These are phyloP conservation scores for Butyriboletus loyo DNA, from an alignment of 768 basidiomycete genomes.

Conservation along the genomic window DNA sequence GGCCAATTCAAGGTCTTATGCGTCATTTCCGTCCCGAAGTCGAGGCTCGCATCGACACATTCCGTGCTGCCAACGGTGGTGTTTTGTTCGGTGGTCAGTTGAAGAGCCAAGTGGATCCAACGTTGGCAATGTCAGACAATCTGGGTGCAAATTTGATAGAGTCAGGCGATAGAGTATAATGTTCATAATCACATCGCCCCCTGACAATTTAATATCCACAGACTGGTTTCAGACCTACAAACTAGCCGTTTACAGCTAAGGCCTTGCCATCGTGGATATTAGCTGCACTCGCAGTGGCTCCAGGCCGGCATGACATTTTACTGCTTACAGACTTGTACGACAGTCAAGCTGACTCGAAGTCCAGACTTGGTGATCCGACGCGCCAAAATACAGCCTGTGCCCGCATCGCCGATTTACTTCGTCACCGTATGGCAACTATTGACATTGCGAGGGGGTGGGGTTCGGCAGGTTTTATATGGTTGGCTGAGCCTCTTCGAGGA, in stretches of 20 bases:
- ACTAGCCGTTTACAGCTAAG: background rate
- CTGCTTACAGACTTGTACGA: background rate
- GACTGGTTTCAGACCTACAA: background rate
- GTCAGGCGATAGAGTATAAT: conserved; percentile 33
- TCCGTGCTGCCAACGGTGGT: conserved; percentile 69
- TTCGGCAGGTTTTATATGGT: background rate
- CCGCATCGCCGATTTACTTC: background rate
- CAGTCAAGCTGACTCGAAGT: background rate
- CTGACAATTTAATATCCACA: conserved; percentile 4
- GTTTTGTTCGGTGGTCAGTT: conserved; percentile 88
- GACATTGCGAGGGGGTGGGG: background rate
- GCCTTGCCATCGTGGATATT: background rate
- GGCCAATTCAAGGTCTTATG: conserved; percentile 98
- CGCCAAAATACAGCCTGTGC: too few species aligned
- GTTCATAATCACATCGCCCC: background rate
- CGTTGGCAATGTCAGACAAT: conserved; percentile 71
- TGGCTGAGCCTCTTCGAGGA: background rate
- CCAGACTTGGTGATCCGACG: background rate
- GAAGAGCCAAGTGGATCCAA: conserved; percentile 63
- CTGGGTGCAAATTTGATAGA: conserved; percentile 53
- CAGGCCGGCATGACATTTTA: background rate
- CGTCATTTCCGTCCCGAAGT: conserved; percentile 96
- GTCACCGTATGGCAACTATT: background rate
- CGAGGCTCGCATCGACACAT: conserved; percentile 80
- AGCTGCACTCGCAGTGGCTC: background rate